Conservation (phyloP, 2,329 filamentous ascomycete species). For the Trichoderma simmonsii region DNA sequence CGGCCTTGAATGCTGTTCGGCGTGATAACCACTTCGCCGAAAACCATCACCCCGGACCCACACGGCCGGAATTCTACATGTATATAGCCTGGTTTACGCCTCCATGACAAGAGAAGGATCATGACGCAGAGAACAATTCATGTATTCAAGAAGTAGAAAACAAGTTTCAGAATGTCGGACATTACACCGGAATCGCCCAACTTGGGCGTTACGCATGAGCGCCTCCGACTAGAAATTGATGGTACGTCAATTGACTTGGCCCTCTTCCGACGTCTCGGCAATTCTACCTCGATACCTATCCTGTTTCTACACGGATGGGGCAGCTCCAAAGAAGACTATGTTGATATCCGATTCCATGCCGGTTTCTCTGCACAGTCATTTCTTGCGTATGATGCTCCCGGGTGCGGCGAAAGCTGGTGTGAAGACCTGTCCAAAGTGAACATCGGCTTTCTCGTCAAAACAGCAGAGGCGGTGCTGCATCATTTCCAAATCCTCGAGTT, state of each 20-base stretch:
- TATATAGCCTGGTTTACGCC: too few relatives aligned
- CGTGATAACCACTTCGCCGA: too few relatives aligned
- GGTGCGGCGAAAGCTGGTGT: background rate
- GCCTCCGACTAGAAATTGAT: background rate
- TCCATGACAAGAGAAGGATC: too few relatives aligned
- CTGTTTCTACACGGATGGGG: background rate
- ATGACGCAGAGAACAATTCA: too few relatives aligned
- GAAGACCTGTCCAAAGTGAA: background rate
- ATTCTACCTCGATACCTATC: background rate
- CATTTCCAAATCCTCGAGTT: background rate
- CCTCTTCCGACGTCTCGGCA: background rate
- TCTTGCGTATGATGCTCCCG: background rate
- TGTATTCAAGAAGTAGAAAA: too few relatives aligned
- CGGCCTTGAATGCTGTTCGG: too few relatives aligned
- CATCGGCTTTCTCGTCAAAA: background rate
- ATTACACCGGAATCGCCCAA: too few relatives aligned
- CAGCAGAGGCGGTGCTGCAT: background rate
- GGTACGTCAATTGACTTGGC: background rate
- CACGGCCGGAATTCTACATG: too few relatives aligned
- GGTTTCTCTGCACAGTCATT: background rate
- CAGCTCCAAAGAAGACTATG: background rate
- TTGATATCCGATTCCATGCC: background rate
- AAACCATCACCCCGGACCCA: too few relatives aligned
- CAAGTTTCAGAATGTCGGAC: too few relatives aligned
- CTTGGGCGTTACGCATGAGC: background rate